These are phyloP conservation scores for Fusarium algeriense DNA, from an alignment of 2,329 filamentous ascomycete species.

Conservation along the genomic window DNA sequence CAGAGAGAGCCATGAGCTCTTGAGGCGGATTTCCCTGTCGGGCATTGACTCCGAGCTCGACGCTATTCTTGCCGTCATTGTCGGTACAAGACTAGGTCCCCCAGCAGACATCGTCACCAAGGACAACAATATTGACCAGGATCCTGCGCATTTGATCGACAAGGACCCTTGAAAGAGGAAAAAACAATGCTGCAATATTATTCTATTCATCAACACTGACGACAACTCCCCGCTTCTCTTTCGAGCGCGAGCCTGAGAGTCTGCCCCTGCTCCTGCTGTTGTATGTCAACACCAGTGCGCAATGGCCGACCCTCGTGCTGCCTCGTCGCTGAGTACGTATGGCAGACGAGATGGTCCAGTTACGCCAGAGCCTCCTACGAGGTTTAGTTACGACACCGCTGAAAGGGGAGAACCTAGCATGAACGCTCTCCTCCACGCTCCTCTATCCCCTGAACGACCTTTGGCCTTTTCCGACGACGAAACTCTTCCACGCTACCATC, in stretches of 20 bases:
- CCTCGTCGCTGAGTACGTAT: slow-evolving; percentile 41
- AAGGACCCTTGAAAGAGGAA: slow-evolving; percentile 32
- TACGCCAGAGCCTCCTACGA: slow-evolving; percentile 44
- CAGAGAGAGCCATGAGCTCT: slow-evolving; percentile 36
- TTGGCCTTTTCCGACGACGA: slow-evolving; percentile 48
- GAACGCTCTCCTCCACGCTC: slow-evolving; percentile 41
- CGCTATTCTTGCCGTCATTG: slow-evolving; percentile 20
- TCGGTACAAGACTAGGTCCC: slow-evolving; percentile 20
- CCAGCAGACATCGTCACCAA: slow-evolving; percentile 36
- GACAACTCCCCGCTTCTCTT: slow-evolving; percentile 29
- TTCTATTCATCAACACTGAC: slow-evolving; percentile 36
- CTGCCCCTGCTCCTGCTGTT: slow-evolving; percentile 18
- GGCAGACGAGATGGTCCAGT: slow-evolving; percentile 45
- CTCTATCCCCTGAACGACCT: slow-evolving; percentile 43
- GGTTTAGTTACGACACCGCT: slow-evolving; percentile 45
- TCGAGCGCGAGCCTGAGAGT: slow-evolving; percentile 32
- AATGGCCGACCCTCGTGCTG: slow-evolving; percentile 45
- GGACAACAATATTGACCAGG: slow-evolving; percentile 36
- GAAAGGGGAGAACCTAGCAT: slow-evolving; percentile 45
- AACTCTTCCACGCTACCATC: slow-evolving; percentile 43
- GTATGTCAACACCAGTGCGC: slow-evolving; percentile 42
- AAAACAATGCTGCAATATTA: slow-evolving; percentile 44
- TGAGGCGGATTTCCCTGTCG: slow-evolving; percentile 38
- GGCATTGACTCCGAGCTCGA: slow-evolving; percentile 35
- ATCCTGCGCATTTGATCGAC: slow-evolving; percentile 35